These are phyloP conservation scores for Syzygium jambos DNA, from an alignment of 345 rosid species.

Conservation along the genomic window DNA sequence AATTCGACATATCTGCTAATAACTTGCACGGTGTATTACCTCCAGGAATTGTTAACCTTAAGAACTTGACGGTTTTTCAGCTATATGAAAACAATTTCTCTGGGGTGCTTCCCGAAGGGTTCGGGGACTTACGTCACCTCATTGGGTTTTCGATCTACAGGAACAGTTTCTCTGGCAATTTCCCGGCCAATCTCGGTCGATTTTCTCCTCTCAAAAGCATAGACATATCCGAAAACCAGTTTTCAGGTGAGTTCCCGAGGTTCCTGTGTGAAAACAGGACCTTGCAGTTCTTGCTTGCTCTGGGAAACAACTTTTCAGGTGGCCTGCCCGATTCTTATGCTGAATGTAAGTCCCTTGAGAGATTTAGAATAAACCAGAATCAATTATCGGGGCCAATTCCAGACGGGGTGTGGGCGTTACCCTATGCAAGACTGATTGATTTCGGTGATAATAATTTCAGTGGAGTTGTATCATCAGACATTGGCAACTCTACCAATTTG, in stretches of 20 bases:
- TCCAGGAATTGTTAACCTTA: constrained; percentile 34
- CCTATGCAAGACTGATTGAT: constrained; percentile 51
- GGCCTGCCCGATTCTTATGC: constrained; percentile 53
- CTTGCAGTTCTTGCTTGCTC: constrained; percentile 42
- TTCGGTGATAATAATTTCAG: constrained; percentile 56
- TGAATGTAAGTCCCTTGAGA: constrained; percentile 46
- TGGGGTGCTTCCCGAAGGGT: constrained; percentile 62
- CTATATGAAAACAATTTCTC: constrained; percentile 42
- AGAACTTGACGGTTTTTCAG: constrained; percentile 51
- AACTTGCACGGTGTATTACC: constrained; percentile 48
- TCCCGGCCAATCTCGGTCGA: constrained; percentile 58
- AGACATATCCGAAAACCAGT: constrained; percentile 80
- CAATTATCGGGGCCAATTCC: constrained; percentile 49
- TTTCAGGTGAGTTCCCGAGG: constrained; percentile 65
- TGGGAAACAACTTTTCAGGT: constrained; percentile 62
- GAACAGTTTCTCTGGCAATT: constrained; percentile 68
- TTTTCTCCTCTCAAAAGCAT: constrained; percentile 45
- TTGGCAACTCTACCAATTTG: constrained; percentile 37
- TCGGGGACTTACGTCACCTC: constrained; percentile 54
- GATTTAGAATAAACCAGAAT: constrained; percentile 60
- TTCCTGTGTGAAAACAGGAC: constrained; percentile 51
- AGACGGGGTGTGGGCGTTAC: constrained; percentile 61
- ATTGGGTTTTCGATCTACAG: constrained; percentile 46
- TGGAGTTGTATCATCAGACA: constrained; percentile 44
- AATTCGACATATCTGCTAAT: constrained; percentile 62